Base-by-base conservation (phyloP, 345 rosid genomes). In the Euphorbia pulcherrima region DNA sequence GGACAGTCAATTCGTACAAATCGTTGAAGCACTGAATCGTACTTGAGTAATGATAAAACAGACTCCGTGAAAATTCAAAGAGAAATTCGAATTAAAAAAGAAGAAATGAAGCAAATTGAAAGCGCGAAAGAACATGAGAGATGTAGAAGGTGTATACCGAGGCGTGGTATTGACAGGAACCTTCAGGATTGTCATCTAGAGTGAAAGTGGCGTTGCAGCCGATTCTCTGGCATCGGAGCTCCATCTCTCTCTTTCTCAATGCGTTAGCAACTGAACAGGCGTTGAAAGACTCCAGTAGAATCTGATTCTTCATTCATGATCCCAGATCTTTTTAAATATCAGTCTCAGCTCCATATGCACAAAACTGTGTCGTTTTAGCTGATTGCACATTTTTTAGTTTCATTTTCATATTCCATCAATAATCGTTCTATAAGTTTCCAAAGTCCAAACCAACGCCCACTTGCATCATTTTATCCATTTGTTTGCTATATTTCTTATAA, bases 171-270 rank as follows among this genome's bases (percentile, higher is more conserved):
- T 76, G 80, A 76, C 99, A 94, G 79, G 97, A 87, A 62, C 79
- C 97, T 60, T 92, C 97, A 0, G 90, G 92, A 75, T 90, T 95
- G 59, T 92, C 88, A 29, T 84, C 89, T 9, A 77, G 89, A 65
- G 97, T 84, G 87, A 92, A 95, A 60, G 74, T 74, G 60, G 89
- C 88, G 78, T 87, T 47, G 88, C 99, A 90, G 68, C 97, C 92
- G 71, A 89, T 86, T 72, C 99, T 85, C 85, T 90, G 96, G 83
- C 99, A 95, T 23, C 65, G 90, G 29, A 84, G 75, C 77, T 67
- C 86, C 89, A 81, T 83, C 5, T 74, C 69, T 58, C 51, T 70
- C 64, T 60, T 52, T 28, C 7, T 29, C 46, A 37, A 24, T n/a
- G 11, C 35, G 29, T 7, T 23, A 50, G 12, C 44, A 39, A 9